A percentile compares a stretch with the other conserved stretches of the same genome.
phyloP scores from a whole-genome alignment of 2,329 filamentous ascomycete genomes.

The Blastomyces percursus region DNA sequence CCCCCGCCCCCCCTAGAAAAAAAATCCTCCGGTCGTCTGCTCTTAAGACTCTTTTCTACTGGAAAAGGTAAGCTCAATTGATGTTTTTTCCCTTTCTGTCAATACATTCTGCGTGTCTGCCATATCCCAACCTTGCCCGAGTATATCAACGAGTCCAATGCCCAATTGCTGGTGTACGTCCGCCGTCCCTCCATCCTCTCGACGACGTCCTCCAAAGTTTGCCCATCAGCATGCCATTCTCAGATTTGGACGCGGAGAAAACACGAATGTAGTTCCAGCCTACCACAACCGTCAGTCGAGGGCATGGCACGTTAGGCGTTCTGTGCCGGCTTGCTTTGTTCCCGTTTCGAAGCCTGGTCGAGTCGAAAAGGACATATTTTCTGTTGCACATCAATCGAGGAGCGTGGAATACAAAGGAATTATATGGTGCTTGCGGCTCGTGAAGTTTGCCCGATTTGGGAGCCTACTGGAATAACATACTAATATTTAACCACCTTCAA shows the following conservation, averaged over 20 bases:
- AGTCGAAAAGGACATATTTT: not conserved
- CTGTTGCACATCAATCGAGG: not conserved
- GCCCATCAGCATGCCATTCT: not conserved
- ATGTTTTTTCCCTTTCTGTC: not conserved
- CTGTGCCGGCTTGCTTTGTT: not conserved
- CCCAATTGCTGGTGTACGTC: not conserved
- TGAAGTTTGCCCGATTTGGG: not conserved
- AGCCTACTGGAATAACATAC: not conserved
- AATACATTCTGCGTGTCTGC: not conserved
- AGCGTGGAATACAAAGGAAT: not conserved
- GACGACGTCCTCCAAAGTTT: not conserved
- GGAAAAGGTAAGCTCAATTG: constrained; percentile 6
- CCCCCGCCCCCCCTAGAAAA: not conserved
- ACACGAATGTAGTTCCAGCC: not conserved
- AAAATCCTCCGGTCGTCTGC: not conserved
- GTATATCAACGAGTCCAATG: not conserved
- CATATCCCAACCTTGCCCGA: not conserved
- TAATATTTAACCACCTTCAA: not conserved
- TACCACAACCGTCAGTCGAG: not conserved
- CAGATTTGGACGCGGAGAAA: not conserved
- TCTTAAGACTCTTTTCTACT: not conserved
- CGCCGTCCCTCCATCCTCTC: not conserved
- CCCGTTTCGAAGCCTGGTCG: not conserved
- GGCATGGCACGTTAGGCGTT: not conserved
- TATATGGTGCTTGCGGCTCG: not conserved